Evolutionary conservation across 257 asterid genomes (phyloP).

Genomic region (Paulownia fortunei): DNA sequence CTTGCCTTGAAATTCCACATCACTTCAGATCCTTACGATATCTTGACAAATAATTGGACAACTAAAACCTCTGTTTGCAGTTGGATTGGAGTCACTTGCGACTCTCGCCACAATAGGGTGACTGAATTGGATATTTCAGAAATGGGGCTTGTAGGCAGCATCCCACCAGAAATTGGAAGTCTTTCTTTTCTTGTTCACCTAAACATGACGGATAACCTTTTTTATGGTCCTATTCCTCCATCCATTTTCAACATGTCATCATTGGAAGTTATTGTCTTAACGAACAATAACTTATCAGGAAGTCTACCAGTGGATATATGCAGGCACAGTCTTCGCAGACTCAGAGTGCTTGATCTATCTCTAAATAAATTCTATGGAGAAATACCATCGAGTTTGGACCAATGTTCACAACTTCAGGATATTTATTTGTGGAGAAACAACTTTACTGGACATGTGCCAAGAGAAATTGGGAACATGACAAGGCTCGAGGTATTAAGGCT

Average conservation of each 20-base stretch:
- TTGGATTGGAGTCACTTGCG: too few species aligned
- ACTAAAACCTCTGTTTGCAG: slow-evolving; percentile 13
- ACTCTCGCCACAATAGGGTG: slow-evolving; percentile 27
- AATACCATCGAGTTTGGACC: slow-evolving; percentile 9
- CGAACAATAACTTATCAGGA: slow-evolving; percentile 18
- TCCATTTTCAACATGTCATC: slow-evolving; percentile 37
- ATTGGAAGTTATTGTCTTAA: not conserved
- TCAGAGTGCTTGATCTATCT: not conserved
- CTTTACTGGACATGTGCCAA: not conserved
- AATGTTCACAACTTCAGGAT: not conserved
- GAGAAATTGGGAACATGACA: slow-evolving; percentile 16
- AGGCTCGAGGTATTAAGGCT: not conserved
- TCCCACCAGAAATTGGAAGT: slow-evolving; percentile 37
- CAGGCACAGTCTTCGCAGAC: not conserved
- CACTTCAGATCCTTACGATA: slow-evolving; percentile 7
- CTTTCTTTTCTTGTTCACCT: slow-evolving; percentile 36
- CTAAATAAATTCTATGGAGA: slow-evolving; percentile 11
- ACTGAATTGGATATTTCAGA: not conserved
- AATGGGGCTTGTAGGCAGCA: slow-evolving; percentile 31
- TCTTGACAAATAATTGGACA: slow-evolving; percentile 10
- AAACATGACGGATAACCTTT: slow-evolving; percentile 16
- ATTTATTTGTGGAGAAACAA: not conserved
- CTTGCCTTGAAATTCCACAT: slow-evolving; percentile 11
- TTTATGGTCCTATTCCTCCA: slow-evolving; percentile 36
- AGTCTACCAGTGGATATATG: slow-evolving; percentile 21